Base-by-base conservation (phyloP, 768 basidiomycete genomes). In the Tylopilus intermedius region DNA sequence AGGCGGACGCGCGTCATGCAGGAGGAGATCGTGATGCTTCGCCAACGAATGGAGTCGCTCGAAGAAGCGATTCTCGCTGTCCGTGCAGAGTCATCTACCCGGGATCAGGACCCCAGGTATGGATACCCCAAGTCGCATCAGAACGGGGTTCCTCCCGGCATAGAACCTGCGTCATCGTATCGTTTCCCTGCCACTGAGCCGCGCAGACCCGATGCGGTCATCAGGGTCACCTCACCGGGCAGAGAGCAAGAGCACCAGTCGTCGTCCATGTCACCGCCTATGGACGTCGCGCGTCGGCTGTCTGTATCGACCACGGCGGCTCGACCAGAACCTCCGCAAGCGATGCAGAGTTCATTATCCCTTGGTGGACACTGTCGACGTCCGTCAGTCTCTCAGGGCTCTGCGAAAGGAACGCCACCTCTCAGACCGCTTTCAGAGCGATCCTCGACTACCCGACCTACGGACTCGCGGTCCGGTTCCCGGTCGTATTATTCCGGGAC, bases 41-140 rank as follows among this genome's bases (percentile, higher is more conserved):
- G 78, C 49, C 73, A 81, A 29, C 74, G 84, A 32, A 77, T 90
- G 43, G 83, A 85, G 45, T 87, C 89, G 58, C 71, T 90, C 41
- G 88, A 88, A 63, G 80, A 65, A 53, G 68, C 69, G 44, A 65
- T 77, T 11, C 64, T 68, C 24, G 57, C 52, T 35, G 62, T 56
- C 56, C 63, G 67, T 13, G 62, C 60, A 3, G 65, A 65, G 45
- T 45, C 53, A 27, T 56, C 60, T 33, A 39, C 46, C 24, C 60
- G 53, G 32, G 58, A 33, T 21, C 63, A 58, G 45, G 61, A 57
- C 8, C 42, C 45, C 21, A 55, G 57, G 35, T 56, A 56, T 49
- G 59, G 47, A 32, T 58, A 60, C 45, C 46, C 64, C 44, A 70
- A 67, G 45, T 59, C 68, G 8, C 57, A 71, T 37, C 71, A 72